Percentiles rank a stretch among this genome's conserved stretches.
phyloP scores from a whole-genome alignment of 1,139 yeast species.

The Hansenula sp. region DNA sequence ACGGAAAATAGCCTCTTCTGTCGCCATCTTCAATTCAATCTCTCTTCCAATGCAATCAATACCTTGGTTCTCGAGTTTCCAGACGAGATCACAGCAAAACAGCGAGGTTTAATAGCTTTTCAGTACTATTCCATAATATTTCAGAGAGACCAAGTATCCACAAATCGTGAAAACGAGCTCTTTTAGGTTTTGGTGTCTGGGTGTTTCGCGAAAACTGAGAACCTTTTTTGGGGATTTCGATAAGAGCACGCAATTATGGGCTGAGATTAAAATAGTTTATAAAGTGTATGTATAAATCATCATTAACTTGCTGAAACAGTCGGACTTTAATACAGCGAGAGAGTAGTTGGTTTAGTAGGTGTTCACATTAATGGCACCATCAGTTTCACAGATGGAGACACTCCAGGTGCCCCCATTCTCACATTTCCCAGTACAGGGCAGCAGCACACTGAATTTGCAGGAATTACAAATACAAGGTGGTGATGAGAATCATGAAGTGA shows the following conservation, averaged over 20 bases:
- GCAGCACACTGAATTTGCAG: background rate
- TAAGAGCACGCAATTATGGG: too few species aligned
- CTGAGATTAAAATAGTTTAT: background rate
- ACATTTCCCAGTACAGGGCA: background rate
- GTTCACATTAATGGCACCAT: background rate
- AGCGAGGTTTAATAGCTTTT: too few species aligned
- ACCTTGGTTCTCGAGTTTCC: too few species aligned
- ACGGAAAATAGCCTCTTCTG: constrained; percentile 24
- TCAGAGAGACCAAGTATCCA: background rate
- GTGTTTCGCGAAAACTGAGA: too few species aligned
- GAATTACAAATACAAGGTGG: constrained; percentile 2
- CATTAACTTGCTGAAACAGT: background rate
- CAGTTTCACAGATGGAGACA: background rate
- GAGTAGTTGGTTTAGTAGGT: too few species aligned
- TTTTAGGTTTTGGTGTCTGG: background rate
- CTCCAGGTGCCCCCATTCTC: background rate
- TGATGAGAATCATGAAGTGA: constrained; percentile 7
- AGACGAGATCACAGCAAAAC: too few species aligned
- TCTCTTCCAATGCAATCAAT: too few species aligned
- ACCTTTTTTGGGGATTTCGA: too few species aligned
- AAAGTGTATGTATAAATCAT: too few species aligned
- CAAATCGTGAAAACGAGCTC: too few species aligned
- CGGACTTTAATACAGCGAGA: too few species aligned
- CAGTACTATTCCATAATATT: too few species aligned
- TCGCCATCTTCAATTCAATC: constrained; percentile 1